Evolutionary conservation across 305 asterid species (phyloP).

Genomic region (Nicotiana rustica): DNA sequence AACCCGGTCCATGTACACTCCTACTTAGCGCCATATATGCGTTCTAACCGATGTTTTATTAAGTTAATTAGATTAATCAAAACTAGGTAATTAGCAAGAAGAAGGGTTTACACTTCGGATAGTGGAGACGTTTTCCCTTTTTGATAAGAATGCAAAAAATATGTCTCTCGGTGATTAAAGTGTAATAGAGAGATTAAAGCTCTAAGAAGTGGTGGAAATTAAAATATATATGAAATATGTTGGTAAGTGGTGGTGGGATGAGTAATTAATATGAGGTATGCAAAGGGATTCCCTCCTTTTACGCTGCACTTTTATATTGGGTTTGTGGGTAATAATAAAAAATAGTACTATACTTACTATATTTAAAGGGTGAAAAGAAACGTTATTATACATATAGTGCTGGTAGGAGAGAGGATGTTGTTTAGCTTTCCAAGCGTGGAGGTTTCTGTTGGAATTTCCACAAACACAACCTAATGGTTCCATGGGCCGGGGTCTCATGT

Average conservation of each 20-base stretch:
- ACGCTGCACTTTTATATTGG: conserved; percentile 32
- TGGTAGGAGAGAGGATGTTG: background rate
- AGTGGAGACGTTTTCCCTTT: background rate
- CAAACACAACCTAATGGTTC: conserved; percentile 46
- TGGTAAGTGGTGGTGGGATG: conserved; percentile 11
- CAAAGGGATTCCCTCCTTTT: conserved; percentile 34
- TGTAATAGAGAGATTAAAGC: background rate
- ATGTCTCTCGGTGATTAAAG: background rate
- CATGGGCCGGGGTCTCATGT: conserved; percentile 30
- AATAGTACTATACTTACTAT: background rate
- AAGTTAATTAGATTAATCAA: conserved; percentile 7
- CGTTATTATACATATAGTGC: background rate
- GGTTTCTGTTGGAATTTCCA: conserved; percentile 60
- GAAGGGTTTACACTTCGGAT: background rate
- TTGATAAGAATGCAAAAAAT: background rate
- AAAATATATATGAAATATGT: conserved; percentile 7
- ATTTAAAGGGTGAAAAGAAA: background rate
- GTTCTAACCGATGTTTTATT: background rate
- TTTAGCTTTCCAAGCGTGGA: conserved; percentile 58
- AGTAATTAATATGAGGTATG: conserved; percentile 27
- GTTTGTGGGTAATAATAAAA: background rate
- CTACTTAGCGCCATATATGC: background rate
- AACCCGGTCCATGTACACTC: too few species aligned
- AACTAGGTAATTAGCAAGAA: background rate
- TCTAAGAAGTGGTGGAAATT: conserved; percentile 20